These are phyloP conservation scores for Colletotrichum navitas DNA, from an alignment of 2,329 filamentous ascomycete species.

Conservation along the genomic window DNA sequence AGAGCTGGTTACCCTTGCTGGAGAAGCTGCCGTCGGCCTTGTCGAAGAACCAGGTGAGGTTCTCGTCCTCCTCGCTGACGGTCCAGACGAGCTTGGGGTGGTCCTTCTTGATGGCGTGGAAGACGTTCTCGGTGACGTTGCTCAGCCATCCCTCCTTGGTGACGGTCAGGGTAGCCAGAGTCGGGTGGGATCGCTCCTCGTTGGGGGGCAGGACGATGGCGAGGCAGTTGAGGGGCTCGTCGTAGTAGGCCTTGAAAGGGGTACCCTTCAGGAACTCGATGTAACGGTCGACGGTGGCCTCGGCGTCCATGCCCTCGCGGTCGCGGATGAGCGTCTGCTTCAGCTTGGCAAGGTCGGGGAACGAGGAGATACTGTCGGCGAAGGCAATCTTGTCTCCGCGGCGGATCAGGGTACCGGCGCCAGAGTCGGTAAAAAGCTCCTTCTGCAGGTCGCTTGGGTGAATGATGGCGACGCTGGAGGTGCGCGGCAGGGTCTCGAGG, in stretches of 20 bases:
- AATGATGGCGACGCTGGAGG: conserved; percentile 96
- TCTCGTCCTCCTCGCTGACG: conserved; percentile 96
- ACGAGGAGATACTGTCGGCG: conserved; percentile 77
- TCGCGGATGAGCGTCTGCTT: conserved; percentile 87
- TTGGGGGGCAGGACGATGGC: conserved; percentile 86
- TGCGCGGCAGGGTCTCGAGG: conserved; percentile 86
- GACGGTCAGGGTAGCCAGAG: conserved; percentile 90
- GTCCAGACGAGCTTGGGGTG: conserved; percentile 94
- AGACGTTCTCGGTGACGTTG: conserved; percentile 95
- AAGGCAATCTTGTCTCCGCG: conserved; percentile 90
- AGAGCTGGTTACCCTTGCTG: conserved; percentile 88
- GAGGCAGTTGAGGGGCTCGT: conserved; percentile 92
- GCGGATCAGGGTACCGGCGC: conserved; percentile 92
- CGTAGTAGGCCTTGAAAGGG: conserved; percentile 93
- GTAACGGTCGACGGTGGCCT: conserved; percentile 88
- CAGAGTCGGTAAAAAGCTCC: conserved; percentile 96
- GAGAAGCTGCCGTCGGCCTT: conserved; percentile 94
- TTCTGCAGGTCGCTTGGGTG: conserved; percentile 96
- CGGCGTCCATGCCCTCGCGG: conserved; percentile 83
- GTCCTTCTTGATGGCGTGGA: conserved; percentile 93
- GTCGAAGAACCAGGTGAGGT: conserved; percentile 97
- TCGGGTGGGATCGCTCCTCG: conserved; percentile 76
- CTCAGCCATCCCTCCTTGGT: conserved; percentile 95
- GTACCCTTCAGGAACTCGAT: conserved; percentile 81
- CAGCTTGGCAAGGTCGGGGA: conserved; percentile 80